phyloP scores from a whole-genome alignment of 2,329 filamentous ascomycete species.

The Chrysoporthe deuterocubensis region DNA sequence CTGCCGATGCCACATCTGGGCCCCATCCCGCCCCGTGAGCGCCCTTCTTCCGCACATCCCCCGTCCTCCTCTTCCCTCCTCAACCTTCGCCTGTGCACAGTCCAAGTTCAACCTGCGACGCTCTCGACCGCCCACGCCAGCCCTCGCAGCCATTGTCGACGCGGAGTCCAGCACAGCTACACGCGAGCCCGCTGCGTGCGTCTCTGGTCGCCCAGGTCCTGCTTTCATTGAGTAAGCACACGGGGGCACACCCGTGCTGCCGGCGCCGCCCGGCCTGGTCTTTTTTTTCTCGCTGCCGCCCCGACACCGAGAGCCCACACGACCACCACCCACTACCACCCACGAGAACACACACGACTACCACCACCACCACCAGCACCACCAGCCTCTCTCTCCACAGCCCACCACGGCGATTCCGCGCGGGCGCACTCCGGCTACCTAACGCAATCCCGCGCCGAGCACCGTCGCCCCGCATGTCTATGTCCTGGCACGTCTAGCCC shows the following conservation, averaged over 20 bases:
- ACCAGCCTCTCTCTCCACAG: not conserved
- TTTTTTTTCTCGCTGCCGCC: not conserved
- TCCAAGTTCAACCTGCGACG: not conserved
- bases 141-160: not conserved
- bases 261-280: not conserved
- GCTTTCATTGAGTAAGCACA: not conserved
- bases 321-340: not conserved
- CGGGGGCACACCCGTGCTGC: not conserved
- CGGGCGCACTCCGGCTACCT: no score
- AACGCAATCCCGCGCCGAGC: not conserved
- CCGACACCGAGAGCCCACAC: not conserved
- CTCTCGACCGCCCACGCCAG: not conserved
- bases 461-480: not conserved
- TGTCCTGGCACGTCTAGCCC: not conserved
- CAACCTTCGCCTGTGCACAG: not conserved
- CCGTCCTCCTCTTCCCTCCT: conserved; percentile 2
- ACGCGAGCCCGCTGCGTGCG: not conserved
- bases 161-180: not conserved
- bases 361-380: not conserved
- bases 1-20: conserved; percentile 10
- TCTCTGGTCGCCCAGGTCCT: not conserved
- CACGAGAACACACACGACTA: not conserved
- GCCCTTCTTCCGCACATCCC: conserved; percentile 1
- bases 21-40: conserved; percentile 6
- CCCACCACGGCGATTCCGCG: not conserved